Conservation (phyloP, 768 basidiomycete genomes). For the Hygrophorus pudorinus region DNA sequence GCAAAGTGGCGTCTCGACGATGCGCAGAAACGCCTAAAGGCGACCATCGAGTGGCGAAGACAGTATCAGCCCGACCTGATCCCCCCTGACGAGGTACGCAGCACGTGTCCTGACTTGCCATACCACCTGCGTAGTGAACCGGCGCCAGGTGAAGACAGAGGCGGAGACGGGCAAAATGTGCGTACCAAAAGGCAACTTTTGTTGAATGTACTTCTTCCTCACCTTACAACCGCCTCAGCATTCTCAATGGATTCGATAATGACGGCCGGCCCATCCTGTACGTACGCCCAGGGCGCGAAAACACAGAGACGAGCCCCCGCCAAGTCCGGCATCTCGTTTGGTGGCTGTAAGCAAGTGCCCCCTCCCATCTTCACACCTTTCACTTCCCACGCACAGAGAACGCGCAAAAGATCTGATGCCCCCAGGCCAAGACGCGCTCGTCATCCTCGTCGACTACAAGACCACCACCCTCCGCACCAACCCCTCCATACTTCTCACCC, state of each 20-base stretch:
- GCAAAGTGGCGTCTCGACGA: conserved; percentile 77
- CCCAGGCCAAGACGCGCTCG: conserved; percentile 69
- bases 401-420: conserved; percentile 88
- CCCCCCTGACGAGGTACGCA: conserved; percentile 48
- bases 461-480: conserved; percentile 74
- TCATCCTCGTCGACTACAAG: conserved; percentile 82
- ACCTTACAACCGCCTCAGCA: conserved; percentile 27
- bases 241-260: conserved; percentile 77
- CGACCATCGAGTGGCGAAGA: conserved; percentile 75
- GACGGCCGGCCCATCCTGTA: conserved; percentile 85
- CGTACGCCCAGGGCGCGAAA: conserved; percentile 82
- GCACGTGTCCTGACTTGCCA: too few species aligned
- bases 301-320: conserved; percentile 66
- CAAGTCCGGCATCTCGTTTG: conserved; percentile 83
- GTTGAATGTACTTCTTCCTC: background rate
- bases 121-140: too few species aligned
- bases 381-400: conserved; percentile 38
- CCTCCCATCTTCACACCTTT: conserved; percentile 1
- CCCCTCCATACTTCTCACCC: conserved; percentile 72
- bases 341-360: conserved; percentile 53
- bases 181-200: too few species aligned
- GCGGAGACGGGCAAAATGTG: conserved; percentile 86
- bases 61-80: conserved; percentile 83
- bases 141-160: conserved; percentile 47
- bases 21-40: conserved; percentile 67